A percentile compares a stretch with the other conserved stretches of the same genome.
These are phyloP conservation scores for Patellifolia procumbens DNA, from an alignment of 179 eudicot genomes.

Conservation along the genomic window DNA sequence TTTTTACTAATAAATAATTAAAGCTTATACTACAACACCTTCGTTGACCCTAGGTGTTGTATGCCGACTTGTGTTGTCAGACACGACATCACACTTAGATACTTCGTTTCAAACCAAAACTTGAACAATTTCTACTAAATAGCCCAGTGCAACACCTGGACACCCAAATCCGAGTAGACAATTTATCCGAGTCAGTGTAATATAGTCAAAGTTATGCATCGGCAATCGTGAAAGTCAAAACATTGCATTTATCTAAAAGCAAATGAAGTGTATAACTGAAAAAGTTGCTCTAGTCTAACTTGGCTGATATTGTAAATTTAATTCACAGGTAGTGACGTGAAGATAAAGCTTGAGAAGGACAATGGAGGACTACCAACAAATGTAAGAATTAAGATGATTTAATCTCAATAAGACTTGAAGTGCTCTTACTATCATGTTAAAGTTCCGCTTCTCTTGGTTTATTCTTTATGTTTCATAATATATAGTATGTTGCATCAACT, in stretches of 20 bases:
- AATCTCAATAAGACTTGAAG: constrained; percentile 12
- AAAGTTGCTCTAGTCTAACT: not conserved
- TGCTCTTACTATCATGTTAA: not conserved
- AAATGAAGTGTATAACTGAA: not conserved
- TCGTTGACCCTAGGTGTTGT: too few species aligned
- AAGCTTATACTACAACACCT: too few species aligned
- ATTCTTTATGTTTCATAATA: not conserved
- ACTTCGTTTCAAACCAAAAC: too few species aligned
- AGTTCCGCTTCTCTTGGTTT: not conserved
- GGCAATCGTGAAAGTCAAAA: too few species aligned
- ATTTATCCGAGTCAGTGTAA: too few species aligned
- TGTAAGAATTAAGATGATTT: constrained; percentile 52
- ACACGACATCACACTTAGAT: too few species aligned
- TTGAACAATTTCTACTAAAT: too few species aligned
- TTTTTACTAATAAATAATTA: too few species aligned
- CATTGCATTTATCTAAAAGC: too few species aligned
- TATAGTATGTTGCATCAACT: not conserved
- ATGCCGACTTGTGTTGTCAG: not conserved
- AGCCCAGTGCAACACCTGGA: too few species aligned
- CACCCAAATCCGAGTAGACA: too few species aligned
- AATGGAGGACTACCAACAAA: constrained; percentile 56
- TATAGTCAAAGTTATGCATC: too few species aligned
- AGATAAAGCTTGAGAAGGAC: constrained; percentile 63
- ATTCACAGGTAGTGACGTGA: constrained; percentile 69
- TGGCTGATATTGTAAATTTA: constrained; percentile 15